Evolutionary conservation across 495 filamentous ascomycete species (phyloP).

Genomic region (Letharia lupina): DNA sequence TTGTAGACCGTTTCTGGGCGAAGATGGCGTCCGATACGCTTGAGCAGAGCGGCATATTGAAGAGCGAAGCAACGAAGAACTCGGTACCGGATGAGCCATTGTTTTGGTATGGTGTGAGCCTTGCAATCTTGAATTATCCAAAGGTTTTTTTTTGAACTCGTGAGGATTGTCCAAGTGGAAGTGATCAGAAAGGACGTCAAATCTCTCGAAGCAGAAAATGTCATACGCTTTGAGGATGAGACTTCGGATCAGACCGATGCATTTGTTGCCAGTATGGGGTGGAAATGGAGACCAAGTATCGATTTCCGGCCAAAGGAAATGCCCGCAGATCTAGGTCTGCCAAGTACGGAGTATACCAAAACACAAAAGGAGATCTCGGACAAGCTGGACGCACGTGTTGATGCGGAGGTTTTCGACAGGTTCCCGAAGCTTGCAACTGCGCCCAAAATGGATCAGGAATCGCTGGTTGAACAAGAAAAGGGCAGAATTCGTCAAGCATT

Average conservation of each 20-base stretch:
- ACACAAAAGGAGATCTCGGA: conserved; percentile 19
- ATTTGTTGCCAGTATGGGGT: conserved; percentile 63
- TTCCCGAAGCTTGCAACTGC: conserved; percentile 42
- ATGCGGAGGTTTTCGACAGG: conserved; percentile 54
- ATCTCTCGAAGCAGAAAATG: conserved; percentile 35
- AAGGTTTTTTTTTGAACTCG: no score
- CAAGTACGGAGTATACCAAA: conserved; percentile 11
- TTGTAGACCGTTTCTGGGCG: conserved; percentile 62
- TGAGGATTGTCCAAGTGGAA: conserved; percentile 49
- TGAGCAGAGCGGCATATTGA: conserved; percentile 48
- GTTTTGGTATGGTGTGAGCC: conserved; percentile 54
- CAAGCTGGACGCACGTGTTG: conserved; percentile 37
- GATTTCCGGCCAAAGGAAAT: conserved; percentile 51
- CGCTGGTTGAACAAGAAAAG: not conserved
- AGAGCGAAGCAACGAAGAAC: conserved; percentile 54
- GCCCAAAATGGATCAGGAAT: not conserved
- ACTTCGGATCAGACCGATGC: conserved; percentile 49
- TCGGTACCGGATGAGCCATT: conserved; percentile 54
- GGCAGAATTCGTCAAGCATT: not conserved
- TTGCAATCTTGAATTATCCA: conserved; percentile 64
- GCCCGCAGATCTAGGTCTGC: conserved; percentile 32
- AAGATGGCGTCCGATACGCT: conserved; percentile 38
- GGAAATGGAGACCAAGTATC: conserved; percentile 55
- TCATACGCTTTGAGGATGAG: conserved; percentile 50
- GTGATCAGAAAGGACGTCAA: conserved; percentile 55